Base-by-base conservation (phyloP, 495 filamentous ascomycete species). In the Chaetomium cochliodes region DNA sequence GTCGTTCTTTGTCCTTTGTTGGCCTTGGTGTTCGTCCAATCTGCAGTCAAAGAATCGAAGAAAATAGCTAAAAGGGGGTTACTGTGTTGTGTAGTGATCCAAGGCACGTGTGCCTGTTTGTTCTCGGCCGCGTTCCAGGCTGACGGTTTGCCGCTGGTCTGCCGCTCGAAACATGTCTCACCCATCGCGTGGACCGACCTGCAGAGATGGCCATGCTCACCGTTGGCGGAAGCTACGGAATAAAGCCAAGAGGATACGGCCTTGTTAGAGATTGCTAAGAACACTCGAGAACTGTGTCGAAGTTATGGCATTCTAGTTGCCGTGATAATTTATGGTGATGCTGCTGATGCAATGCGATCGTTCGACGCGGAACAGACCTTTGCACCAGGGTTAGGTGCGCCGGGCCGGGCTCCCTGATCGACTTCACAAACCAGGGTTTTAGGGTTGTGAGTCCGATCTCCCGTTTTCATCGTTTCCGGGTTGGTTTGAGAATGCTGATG, bases 81-180 rank as follows among this genome's bases (percentile, higher is more conserved):
- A n/a, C n/a, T n/a, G n/a, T n/a, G n/a, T n/a, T n/a, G n/a, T n/a
- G n/a, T 37, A 30, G 28, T 58, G 3, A 26, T 42, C 28, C 20
- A 44, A 46, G 23, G 55, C 37, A 58, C 55, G 11, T 44, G 23
- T 18, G 52, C 26, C 11, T 1, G 51, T 2, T 12, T 37, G 1
- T 37, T 12, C 28, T 23, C 15, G 53, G 33, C 49, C 49, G 44
- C 41, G 37, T 53, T 41, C 30, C 53, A 20, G 41, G 23, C 25
- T 47, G 22, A 15, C 15, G 57, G 26, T 23, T 37, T 37, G 33
- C 33, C 33, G 33, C 33, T 8, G 33, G 33, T 37, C 33, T 46
- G 22, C 22, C 57, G 16, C 57, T 33, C 42, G 57, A 59, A 47
- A 47, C 57, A 59, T 30, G 57, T 46, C 41, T 59, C 57, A 59